These are phyloP conservation scores for Ormosia semicastrata DNA, from an alignment of 306 rosid species.

Conservation along the genomic window DNA sequence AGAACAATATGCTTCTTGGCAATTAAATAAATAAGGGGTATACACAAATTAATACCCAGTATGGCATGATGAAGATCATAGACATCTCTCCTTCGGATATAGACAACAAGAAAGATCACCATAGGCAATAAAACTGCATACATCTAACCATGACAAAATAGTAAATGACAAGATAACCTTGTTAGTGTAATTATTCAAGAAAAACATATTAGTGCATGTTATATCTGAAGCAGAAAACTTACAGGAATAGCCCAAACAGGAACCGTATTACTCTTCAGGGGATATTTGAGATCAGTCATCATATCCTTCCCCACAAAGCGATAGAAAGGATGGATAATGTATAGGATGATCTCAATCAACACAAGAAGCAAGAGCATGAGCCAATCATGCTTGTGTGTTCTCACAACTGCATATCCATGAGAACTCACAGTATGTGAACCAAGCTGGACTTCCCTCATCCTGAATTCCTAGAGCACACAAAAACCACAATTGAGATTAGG, in stretches of 20 bases:
- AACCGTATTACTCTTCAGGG: conserved; percentile 75
- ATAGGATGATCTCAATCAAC: conserved; percentile 37
- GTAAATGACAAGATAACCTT: not conserved
- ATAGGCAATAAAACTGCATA: conserved; percentile 72
- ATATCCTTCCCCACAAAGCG: conserved; percentile 89
- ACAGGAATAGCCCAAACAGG: conserved; percentile 90
- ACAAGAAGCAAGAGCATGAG: conserved; percentile 70
- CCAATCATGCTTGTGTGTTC: conserved; percentile 85
- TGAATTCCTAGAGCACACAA: conserved; percentile 31
- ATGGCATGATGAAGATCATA: conserved; percentile 94
- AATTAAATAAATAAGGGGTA: not conserved
- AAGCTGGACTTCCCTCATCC: conserved; percentile 66
- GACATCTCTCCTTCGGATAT: conserved; percentile 73
- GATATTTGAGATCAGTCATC: conserved; percentile 86
- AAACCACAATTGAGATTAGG: conserved; percentile 19
- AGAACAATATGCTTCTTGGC: not conserved
- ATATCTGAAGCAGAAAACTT: conserved; percentile 35
- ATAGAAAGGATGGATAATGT: conserved; percentile 69
- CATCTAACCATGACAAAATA: conserved; percentile 47
- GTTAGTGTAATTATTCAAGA: conserved; percentile 7
- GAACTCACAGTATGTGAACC: conserved; percentile 75
- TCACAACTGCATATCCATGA: conserved; percentile 66
- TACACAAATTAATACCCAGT: conserved; percentile 54
- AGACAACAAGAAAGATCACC: conserved; percentile 57
- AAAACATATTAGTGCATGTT: not conserved